Evolutionary conservation across 495 filamentous ascomycete genomes (phyloP).

Genomic region (Lentithecium fluviatile): DNA sequence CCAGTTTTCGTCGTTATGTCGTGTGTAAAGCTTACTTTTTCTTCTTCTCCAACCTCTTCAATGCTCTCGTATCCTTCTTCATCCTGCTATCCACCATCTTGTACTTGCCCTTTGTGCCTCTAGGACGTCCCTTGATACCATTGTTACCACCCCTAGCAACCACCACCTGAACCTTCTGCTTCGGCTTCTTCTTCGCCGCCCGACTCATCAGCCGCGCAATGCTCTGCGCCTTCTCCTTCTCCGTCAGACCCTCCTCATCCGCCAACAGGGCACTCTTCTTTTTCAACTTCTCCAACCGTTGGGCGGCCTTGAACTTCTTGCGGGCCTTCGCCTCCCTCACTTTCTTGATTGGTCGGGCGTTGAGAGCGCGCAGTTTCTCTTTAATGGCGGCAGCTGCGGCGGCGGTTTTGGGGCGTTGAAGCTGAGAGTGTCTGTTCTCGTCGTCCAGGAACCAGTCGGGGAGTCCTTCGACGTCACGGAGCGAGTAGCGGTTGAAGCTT

Average conservation of each 20-base stretch:
- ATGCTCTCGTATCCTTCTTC: slow-evolving; percentile 95
- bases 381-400: slow-evolving; percentile 90
- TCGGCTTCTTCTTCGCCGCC: slow-evolving; percentile 82
- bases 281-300: slow-evolving; percentile 84
- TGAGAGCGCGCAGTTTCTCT: slow-evolving; percentile 89
- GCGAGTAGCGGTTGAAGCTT: slow-evolving; percentile 85
- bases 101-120: slow-evolving; percentile 92
- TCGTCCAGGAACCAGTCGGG: slow-evolving; percentile 99
- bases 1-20: no score
- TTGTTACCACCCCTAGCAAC: slow-evolving; percentile 83
- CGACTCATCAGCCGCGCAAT: slow-evolving; percentile 79
- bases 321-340: slow-evolving; percentile 92
- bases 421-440: slow-evolving; percentile 77
- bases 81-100: slow-evolving; percentile 97
- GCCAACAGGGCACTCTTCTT: slow-evolving; percentile 89
- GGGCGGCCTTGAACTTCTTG: slow-evolving; percentile 94
- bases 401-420: slow-evolving; percentile 82
- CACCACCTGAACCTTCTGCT: slow-evolving; percentile 79
- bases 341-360: slow-evolving; percentile 98
- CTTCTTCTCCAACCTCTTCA: slow-evolving; percentile 78
- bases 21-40: slow-evolving; percentile 40
- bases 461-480: slow-evolving; percentile 88
- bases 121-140: slow-evolving; percentile 74
- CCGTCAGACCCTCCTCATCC: slow-evolving; percentile 85
- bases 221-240: slow-evolving; percentile 87